A percentile compares a stretch with the other conserved stretches of the same genome.
phyloP scores from a whole-genome alignment of 2,329 filamentous ascomycete species.

The Botrytis paeoniae region DNA sequence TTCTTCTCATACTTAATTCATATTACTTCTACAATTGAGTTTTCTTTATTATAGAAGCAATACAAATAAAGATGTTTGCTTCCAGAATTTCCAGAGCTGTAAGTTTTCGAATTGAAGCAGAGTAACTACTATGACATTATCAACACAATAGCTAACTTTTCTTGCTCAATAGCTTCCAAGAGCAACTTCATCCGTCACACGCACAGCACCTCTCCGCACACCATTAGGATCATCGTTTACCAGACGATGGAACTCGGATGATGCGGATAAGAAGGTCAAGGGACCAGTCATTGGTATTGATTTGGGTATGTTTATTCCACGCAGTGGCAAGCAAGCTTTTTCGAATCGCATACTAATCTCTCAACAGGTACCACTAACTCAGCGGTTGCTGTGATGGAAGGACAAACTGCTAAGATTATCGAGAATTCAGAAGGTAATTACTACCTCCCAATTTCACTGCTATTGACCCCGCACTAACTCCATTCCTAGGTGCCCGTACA shows the following conservation, averaged over 20 bases:
- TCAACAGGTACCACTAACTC: constrained; percentile 84
- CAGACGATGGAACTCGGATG: constrained; percentile 69
- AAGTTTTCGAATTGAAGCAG: constrained; percentile 44
- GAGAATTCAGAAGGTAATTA: constrained; percentile 86
- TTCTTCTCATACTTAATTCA: constrained; percentile 22
- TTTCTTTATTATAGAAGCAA: constrained; percentile 25
- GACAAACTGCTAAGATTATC: constrained; percentile 91
- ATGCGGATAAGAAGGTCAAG: constrained; percentile 79
- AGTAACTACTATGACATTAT: constrained; percentile 25
- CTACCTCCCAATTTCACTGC: too few relatives aligned
- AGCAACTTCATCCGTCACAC: constrained; percentile 65
- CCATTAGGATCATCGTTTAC: constrained; percentile 71
- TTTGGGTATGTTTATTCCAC: constrained; percentile 61
- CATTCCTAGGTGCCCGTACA: constrained; percentile 69
- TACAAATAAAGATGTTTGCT: constrained; percentile 61
- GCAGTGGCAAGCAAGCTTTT: constrained; percentile 11
- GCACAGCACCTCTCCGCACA: constrained; percentile 65
- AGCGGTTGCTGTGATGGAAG: constrained; percentile 96
- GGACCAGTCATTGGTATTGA: constrained; percentile 98
- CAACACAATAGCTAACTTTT: constrained; percentile 32
- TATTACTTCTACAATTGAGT: constrained; percentile 21
- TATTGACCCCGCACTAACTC: neutral
- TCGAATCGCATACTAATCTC: constrained; percentile 26
- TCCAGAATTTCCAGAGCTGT: constrained; percentile 72
- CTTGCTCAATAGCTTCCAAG: constrained; percentile 64